Evolutionary conservation across 805 yeast genomes (phyloP), one percentile per base, ranked within the genome.

Genomic region (Ogataea corticis): DNA sequence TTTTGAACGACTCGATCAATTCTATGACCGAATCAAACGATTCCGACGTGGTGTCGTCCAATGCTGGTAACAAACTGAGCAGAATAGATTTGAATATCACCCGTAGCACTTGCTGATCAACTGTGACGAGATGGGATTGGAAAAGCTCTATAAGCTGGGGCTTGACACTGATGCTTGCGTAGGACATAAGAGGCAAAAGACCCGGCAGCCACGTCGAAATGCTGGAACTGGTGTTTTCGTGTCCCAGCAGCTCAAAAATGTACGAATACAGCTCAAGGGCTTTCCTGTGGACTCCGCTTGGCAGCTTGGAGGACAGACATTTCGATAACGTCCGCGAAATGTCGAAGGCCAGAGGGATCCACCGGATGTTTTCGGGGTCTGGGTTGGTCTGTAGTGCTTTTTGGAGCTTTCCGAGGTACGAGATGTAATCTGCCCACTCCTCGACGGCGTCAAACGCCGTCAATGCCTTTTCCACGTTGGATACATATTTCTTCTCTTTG

Each of bases 351-450:
- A 70, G 74, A 0, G 97, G 98, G 11, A 92, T 72, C 76, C 80
- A 79, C 48, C 78, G 72, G 35, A 54, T 61, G 45, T 39, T 67
- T 52, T 54, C 62, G 52, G 56, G 74, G 66, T 49, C 69, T 33
- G 76, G 74, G 55, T 63, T 74, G 16, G 69, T 66, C 47, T 76
- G 79, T 33, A 91, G 65, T 0, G 95, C 83, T 61, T 89, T 87
- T 47, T 82, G 81, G 5, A 95, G 74, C 48, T 86, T 80, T 2
- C 92, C 82, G 36, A 95, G 71, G 62, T 88, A 91, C 17, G 97
- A 85, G 45, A 94, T 94, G 63, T 92, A 90, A 62, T 94, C 99
- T 12, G 99, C 98, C 99, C 99, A 94, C 69, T 94, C 99, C 27
- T 82, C 86, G 1, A 90, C 85, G 2, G 86, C 69, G 42, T 88